Percentiles rank a stretch among this genome's conserved stretches.
Evolutionary conservation across 2,329 filamentous ascomycete genomes (phyloP).

Genomic region (Pseudonectria buxi): DNA sequence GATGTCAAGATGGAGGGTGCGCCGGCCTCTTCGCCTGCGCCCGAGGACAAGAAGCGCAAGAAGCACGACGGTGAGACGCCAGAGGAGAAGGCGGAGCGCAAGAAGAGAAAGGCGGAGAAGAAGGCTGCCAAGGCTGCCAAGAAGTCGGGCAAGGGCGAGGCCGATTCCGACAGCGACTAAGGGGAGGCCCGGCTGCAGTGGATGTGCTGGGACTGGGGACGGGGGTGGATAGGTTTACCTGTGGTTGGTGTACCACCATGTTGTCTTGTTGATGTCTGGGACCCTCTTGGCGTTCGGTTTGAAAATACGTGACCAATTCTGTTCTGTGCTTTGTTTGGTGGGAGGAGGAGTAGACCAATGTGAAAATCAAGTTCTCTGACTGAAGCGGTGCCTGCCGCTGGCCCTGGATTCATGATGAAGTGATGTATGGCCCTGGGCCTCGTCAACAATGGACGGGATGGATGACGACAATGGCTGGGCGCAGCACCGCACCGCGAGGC

Average conservation of each 20-base stretch:
- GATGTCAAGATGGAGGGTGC: conserved; percentile 31
- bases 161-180: conserved; percentile 49
- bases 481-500: no score
- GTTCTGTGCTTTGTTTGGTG: no score
- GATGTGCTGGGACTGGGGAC: conserved; percentile 15
- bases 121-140: conserved; percentile 51
- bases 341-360: no score
- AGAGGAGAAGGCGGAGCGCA: conserved; percentile 59
- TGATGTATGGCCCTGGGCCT: no score
- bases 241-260: conserved; percentile 23
- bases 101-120: conserved; percentile 54
- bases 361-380: no score
- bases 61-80: conserved; percentile 74
- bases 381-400: no score
- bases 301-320: conserved; percentile 1
- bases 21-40: conserved; percentile 29
- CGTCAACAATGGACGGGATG: no score
- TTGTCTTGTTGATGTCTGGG: conserved; percentile 11
- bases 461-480: no score
- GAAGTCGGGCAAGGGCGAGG: conserved; percentile 46
- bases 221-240: conserved; percentile 19
- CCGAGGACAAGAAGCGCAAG: conserved; percentile 61
- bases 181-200: conserved; percentile 8
- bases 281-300: conserved; percentile 9
- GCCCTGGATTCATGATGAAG: no score